These are phyloP conservation scores for Chrysoporthe cubensis DNA, from an alignment of 2,329 filamentous ascomycete genomes.

Conservation along the genomic window DNA sequence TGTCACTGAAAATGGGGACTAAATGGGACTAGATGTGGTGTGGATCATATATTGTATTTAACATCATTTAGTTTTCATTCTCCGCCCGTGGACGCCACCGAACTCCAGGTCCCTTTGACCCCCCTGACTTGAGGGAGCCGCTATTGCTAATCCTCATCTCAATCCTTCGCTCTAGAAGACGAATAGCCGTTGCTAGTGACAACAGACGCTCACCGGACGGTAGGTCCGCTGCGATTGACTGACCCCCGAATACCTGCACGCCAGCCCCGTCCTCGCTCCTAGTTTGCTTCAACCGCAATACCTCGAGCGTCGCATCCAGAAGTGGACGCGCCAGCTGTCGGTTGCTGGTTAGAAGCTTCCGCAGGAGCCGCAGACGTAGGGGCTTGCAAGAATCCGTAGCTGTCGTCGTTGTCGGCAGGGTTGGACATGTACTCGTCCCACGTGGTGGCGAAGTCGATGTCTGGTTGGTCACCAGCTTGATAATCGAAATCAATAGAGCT, in stretches of 20 bases:
- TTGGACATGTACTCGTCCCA: conserved; percentile 54
- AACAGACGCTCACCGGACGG: conserved; percentile 47
- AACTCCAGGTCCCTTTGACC: neutral
- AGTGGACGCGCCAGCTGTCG: conserved; percentile 74
- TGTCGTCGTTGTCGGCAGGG: conserved; percentile 43
- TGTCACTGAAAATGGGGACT: neutral
- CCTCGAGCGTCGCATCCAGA: conserved; percentile 73
- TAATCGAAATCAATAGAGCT: conserved; percentile 69
- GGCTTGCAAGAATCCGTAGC: conserved; percentile 58
- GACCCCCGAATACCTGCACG: conserved; percentile 3
- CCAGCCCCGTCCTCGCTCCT: conserved; percentile 21
- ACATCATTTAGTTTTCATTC: conserved; percentile 1
- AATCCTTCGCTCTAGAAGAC: conserved; percentile 46
- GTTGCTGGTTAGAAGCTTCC: conserved; percentile 73
- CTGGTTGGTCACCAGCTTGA: conserved; percentile 60
- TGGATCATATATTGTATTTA: neutral
- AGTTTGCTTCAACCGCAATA: conserved; percentile 62
- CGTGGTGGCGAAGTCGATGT: conserved; percentile 34
- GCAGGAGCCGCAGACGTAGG: conserved; percentile 64
- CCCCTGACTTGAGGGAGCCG: neutral
- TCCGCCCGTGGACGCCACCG: conserved; percentile 6
- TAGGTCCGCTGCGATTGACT: conserved; percentile 17
- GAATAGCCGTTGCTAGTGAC: conserved; percentile 52
- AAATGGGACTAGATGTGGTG: neutral
- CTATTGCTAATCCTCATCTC: conserved; percentile 29